Percentiles rank a stretch among this genome's conserved stretches.
These are phyloP conservation scores for Xylariaceae sp. DNA, from an alignment of 2,329 filamentous ascomycete species.

Conservation along the genomic window DNA sequence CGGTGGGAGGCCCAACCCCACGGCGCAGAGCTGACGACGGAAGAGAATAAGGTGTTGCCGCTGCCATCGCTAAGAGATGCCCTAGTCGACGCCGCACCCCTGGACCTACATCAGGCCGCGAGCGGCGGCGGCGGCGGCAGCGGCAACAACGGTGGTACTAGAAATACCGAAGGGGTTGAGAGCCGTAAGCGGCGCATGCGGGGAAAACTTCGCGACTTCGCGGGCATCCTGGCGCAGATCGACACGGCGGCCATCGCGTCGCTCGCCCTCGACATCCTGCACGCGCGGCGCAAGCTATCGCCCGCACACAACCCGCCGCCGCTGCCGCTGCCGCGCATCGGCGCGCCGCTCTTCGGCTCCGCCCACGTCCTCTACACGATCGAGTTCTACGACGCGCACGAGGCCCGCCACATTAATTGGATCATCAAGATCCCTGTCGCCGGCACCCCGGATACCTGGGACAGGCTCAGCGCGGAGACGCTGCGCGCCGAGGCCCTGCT, in stretches of 20 bases:
- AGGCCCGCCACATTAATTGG: slow-evolving; percentile 18
- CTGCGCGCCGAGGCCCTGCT: slow-evolving; percentile 28
- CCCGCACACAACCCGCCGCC: background rate
- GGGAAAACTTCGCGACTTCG: slow-evolving; percentile 18
- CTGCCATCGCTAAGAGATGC: slow-evolving; percentile 15
- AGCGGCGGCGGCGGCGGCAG: background rate
- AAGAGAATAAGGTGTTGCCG: background rate
- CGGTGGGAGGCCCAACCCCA: slow-evolving; percentile 3
- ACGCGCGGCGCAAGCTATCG: slow-evolving; percentile 5
- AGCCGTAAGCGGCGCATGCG: background rate
- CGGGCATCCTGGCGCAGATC: slow-evolving; percentile 22
- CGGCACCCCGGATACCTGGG: slow-evolving; percentile 26
- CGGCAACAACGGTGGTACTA: too few relatives aligned
- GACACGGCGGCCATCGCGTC: slow-evolving; percentile 22
- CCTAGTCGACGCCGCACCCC: slow-evolving; percentile 14
- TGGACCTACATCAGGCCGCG: slow-evolving; percentile 4
- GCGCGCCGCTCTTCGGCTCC: slow-evolving; percentile 25
- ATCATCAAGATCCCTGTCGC: slow-evolving; percentile 30
- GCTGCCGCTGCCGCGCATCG: slow-evolving; percentile 15
- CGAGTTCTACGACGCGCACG: slow-evolving; percentile 12
- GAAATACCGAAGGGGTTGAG: background rate
- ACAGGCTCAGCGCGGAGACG: slow-evolving; percentile 16
- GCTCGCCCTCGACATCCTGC: slow-evolving; percentile 20
- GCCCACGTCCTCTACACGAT: slow-evolving; percentile 30
- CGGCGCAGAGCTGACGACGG: background rate